Base-by-base conservation (phyloP, 768 basidiomycete species). In the Russula lepida region DNA sequence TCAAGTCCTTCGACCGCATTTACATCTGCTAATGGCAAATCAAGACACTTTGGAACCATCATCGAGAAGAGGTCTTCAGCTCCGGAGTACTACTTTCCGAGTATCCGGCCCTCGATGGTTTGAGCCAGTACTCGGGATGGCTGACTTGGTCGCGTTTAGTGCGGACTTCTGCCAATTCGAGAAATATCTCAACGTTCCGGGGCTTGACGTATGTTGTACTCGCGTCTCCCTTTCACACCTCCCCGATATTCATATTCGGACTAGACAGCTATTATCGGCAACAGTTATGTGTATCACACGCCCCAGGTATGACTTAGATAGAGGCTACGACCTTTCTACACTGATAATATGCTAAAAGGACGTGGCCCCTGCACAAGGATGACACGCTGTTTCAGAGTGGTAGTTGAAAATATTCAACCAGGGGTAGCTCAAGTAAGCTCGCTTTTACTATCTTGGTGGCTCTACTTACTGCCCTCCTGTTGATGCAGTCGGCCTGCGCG, bases 91-190 rank as follows among this genome's bases (percentile, higher is more conserved):
- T 98, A 47, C 74, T 95, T 41, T 94, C 91, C 9, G 95, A 98
- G 92, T 95, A 69, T 52, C 80, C 76, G 37, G 21, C 23, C 23
- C 30, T 33, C 12, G 12, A 39, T 8, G 19, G 19, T 28, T 58
- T 33, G 30, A 9, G 8, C 23, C 9, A 35, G 15, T 23, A 23
- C 49, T 41, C 3, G 23, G 19, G 62, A 64, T 56, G 37, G 57
- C 37, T 50, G 54, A 61, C 51, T 27, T 59, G 25, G 6, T 27
- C 21, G 3, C 17, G 6, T 52, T 53, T 67, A 93, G 92, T 69
- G 98, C 95, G 54, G 95, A 98, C 72, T 98, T 98, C 68, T 84
- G 91, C 30, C 95, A 98, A 66, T 98, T 97, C 63, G 89, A 92
- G 67, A 75, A 86, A 58, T 97, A 97, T 69, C 74, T 95, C 33